These are phyloP conservation scores for Candida krabiensis DNA, from an alignment of 805 yeast species.

Conservation along the genomic window DNA sequence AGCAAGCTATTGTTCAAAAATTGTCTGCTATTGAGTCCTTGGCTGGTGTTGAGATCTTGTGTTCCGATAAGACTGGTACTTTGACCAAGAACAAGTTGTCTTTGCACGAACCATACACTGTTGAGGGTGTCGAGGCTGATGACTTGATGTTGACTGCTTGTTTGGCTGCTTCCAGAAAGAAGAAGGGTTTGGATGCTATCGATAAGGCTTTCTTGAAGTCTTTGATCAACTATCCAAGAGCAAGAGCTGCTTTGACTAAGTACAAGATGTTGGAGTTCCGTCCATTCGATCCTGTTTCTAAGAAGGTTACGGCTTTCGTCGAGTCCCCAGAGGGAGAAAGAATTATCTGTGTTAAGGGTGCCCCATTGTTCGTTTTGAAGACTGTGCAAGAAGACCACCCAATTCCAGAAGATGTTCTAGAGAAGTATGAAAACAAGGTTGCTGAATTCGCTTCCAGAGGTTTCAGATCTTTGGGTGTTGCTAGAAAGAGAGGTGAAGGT, in stretches of 20 bases:
- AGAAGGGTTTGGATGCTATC: conserved; percentile 97
- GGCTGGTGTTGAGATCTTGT: conserved; percentile 96
- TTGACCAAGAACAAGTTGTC: conserved; percentile 96
- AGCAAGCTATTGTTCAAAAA: conserved; percentile 96
- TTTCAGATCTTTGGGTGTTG: conserved; percentile 98
- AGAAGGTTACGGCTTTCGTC: conserved; percentile 92
- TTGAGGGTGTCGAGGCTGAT: conserved; percentile 94
- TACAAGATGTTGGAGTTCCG: conserved; percentile 95
- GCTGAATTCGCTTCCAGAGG: conserved; percentile 98
- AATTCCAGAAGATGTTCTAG: conserved; percentile 89
- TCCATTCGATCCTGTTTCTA: conserved; percentile 97
- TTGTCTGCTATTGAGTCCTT: conserved; percentile 94
- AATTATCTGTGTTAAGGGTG: conserved; percentile 96
- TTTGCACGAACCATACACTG: conserved; percentile 96
- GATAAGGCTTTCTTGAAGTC: conserved; percentile 96
- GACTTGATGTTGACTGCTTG: conserved; percentile 97
- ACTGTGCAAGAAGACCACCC: conserved; percentile 98
- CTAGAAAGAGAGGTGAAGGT: conserved; percentile 97
- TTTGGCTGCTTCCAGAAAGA: conserved; percentile 96
- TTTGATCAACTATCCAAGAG: conserved; percentile 83
- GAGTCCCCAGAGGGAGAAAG: conserved; percentile 96
- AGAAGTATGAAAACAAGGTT: conserved; percentile 94
- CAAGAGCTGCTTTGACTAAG: conserved; percentile 88
- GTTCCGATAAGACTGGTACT: conserved; percentile 98
- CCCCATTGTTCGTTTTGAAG: conserved; percentile 94